phyloP scores from a whole-genome alignment of 805 yeast species.

The Wickerhamiella musiphila region DNA sequence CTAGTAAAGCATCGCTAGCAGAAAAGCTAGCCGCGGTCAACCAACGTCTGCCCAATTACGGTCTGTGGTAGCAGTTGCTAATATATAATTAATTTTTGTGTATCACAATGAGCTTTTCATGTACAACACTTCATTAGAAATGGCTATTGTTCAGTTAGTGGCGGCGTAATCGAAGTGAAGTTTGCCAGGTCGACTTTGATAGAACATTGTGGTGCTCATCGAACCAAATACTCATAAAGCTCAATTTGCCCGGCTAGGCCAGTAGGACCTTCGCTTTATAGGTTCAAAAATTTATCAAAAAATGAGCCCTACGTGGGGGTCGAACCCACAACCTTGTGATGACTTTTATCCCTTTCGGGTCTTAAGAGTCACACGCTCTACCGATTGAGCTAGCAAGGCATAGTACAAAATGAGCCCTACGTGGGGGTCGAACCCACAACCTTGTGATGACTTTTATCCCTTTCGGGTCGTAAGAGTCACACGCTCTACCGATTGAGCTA shows the following conservation, averaged over 20 bases:
- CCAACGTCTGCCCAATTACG: background rate
- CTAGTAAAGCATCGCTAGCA: background rate
- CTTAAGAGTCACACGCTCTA: conserved; percentile 19
- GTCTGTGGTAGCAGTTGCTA: background rate
- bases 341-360: conserved; percentile 11
- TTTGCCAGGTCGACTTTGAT: too few species aligned
- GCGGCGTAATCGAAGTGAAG: too few species aligned
- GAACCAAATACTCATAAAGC: too few species aligned
- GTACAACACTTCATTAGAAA: too few species aligned
- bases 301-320: conserved; percentile 18
- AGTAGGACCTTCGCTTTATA: too few species aligned
- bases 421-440: conserved; percentile 20
- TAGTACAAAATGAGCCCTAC: conserved; percentile 13
- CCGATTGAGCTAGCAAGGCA: conserved; percentile 19
- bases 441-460: conserved; percentile 17
- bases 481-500: conserved; percentile 20
- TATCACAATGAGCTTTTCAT: too few species aligned
- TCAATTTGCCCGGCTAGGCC: too few species aligned
- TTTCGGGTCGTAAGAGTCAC: conserved; percentile 13
- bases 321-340: conserved; percentile 20
- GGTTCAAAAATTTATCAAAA: too few species aligned
- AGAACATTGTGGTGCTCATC: too few species aligned
- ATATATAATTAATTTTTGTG: background rate
- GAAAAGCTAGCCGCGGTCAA: background rate
- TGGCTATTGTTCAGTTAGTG: too few species aligned